Percentiles rank a stretch among this genome's conserved stretches.
Evolutionary conservation across 1,284 basidiomycete genomes (phyloP).

Genomic region (Rhodotorula sp.): DNA sequence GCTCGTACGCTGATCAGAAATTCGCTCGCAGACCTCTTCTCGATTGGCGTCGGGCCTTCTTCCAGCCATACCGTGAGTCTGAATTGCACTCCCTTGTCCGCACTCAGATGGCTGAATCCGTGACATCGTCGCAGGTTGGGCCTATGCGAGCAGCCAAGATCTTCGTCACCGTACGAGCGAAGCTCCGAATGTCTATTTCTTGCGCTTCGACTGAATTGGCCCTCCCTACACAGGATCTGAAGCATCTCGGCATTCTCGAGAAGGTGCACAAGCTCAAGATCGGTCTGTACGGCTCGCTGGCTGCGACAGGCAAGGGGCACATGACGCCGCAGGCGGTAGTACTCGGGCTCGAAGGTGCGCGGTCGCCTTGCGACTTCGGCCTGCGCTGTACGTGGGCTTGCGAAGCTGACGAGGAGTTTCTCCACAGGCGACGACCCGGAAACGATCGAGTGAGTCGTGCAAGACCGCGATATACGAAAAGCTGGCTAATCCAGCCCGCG

Average conservation of each 20-base stretch:
- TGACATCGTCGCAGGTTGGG: constrained; percentile 55
- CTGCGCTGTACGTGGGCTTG: too few species aligned
- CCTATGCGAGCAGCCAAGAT: constrained; percentile 91
- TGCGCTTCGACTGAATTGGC: not conserved
- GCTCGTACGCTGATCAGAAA: too few species aligned
- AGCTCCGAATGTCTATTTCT: not conserved
- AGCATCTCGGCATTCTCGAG: constrained; percentile 68
- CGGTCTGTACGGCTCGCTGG: constrained; percentile 66
- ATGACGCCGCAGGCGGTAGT: constrained; percentile 85
- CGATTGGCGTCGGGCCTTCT: constrained; percentile 67
- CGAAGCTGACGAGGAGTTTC: not conserved
- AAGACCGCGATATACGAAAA: not conserved
- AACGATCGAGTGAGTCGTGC: constrained; percentile 65
- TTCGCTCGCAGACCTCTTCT: constrained; percentile 69
- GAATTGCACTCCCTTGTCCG: too few species aligned
- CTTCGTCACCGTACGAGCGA: constrained; percentile 59
- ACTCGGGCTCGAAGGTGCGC: constrained; percentile 68
- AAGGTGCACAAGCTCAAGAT: constrained; percentile 81
- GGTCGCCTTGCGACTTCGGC: not conserved
- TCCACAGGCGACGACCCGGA: constrained; percentile 51
- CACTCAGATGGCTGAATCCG: too few species aligned
- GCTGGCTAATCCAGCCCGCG: not conserved
- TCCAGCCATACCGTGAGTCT: constrained; percentile 57
- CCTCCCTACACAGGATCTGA: constrained; percentile 59
- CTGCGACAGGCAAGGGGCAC: constrained; percentile 76